Evolutionary conservation across 495 filamentous ascomycete species (phyloP).

Genomic region (Pyrenula aspistea): DNA sequence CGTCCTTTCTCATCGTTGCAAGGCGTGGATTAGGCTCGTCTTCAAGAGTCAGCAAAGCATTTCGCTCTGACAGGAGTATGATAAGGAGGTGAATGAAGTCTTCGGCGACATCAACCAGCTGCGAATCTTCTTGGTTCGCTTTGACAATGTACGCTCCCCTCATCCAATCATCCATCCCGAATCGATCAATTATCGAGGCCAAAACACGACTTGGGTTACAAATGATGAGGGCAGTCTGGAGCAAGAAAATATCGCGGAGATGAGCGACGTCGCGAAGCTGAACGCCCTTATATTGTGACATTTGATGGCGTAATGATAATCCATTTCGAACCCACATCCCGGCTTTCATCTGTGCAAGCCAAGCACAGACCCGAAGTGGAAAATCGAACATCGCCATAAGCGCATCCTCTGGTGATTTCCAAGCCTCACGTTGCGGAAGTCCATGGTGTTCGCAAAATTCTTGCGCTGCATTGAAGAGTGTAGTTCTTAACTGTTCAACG

Average conservation of each 20-base stretch:
- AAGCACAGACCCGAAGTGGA: constrained; percentile 83
- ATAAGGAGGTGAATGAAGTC: constrained; percentile 93
- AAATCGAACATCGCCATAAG: constrained; percentile 85
- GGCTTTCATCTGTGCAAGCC: constrained; percentile 95
- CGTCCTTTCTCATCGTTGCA: constrained; percentile 70
- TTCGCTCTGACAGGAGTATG: constrained; percentile 77
- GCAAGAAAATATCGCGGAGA: constrained; percentile 85
- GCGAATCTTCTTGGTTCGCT: constrained; percentile 62
- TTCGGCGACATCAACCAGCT: constrained; percentile 85
- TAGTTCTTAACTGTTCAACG: constrained; percentile 46
- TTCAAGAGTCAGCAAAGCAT: constrained; percentile 58
- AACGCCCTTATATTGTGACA: constrained; percentile 81
- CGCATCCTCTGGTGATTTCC: constrained; percentile 52
- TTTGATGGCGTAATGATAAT: constrained; percentile 87
- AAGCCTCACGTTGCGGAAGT: constrained; percentile 11
- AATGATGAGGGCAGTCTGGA: constrained; percentile 81
- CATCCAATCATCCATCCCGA: constrained; percentile 83
- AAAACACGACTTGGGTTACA: constrained; percentile 78
- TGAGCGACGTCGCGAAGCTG: constrained; percentile 80
- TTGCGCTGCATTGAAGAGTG: constrained; percentile 33
- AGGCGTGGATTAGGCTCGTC: constrained; percentile 53
- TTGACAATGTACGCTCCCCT: constrained; percentile 63
- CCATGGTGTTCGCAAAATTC: constrained; percentile 18
- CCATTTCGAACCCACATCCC: constrained; percentile 99
- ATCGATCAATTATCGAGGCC: constrained; percentile 83